phyloP scores from a whole-genome alignment of 371 early-diverging fungal species.

The Umbelopsis sp. region DNA sequence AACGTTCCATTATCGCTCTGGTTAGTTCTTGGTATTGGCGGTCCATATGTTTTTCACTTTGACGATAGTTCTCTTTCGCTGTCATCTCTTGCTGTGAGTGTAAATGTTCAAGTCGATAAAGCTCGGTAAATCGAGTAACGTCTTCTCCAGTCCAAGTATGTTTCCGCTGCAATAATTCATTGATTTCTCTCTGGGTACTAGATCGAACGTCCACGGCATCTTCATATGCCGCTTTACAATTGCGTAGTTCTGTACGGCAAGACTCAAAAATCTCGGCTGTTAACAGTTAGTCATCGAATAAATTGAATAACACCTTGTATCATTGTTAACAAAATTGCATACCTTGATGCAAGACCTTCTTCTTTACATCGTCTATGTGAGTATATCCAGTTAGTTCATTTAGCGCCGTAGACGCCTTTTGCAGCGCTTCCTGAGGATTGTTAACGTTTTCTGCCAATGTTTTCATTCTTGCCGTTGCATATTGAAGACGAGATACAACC shows the following conservation, averaged over 20 bases:
- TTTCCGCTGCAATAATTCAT: slow-evolving; percentile 86
- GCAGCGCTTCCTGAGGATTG: slow-evolving; percentile 54
- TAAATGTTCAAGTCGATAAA: slow-evolving; percentile 81
- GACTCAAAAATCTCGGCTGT: slow-evolving; percentile 59
- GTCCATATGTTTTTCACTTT: slow-evolving; percentile 73
- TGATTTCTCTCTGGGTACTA: slow-evolving; percentile 84
- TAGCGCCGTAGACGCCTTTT: slow-evolving; percentile 54
- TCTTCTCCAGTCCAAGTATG: slow-evolving; percentile 86
- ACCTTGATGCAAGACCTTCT: slow-evolving; percentile 71
- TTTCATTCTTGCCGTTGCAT: slow-evolving; percentile 35
- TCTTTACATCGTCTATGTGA: slow-evolving; percentile 74
- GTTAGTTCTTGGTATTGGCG: slow-evolving; percentile 68
- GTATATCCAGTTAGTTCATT: slow-evolving; percentile 87
- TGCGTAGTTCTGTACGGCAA: slow-evolving; percentile 59
- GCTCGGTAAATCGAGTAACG: slow-evolving; percentile 82
- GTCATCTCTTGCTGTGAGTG: slow-evolving; percentile 68
- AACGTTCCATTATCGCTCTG: slow-evolving; percentile 75
- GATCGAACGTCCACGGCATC: slow-evolving; percentile 71
- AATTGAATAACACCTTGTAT: background rate
- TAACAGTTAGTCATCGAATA: background rate
- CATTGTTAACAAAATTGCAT: slow-evolving; percentile 16
- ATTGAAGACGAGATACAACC: slow-evolving; percentile 31
- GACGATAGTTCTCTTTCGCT: slow-evolving; percentile 65
- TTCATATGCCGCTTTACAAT: slow-evolving; percentile 75
- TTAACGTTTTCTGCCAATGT: slow-evolving; percentile 42